Percentiles rank a stretch among this genome's conserved stretches.
Evolutionary conservation across 352 stramenopile species (phyloP).

Genomic region (Poterioochromonas sp.): DNA sequence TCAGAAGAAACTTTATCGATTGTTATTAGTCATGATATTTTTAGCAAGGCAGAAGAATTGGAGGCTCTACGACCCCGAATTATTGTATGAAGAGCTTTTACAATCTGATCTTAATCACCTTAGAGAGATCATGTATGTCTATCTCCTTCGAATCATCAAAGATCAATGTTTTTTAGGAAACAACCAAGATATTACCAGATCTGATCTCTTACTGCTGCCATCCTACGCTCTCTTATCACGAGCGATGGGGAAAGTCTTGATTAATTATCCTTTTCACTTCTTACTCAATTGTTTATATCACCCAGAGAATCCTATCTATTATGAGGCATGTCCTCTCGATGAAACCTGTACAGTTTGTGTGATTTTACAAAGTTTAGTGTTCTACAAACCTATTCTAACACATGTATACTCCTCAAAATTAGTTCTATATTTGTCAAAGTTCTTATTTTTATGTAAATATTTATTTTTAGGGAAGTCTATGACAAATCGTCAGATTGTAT

Average conservation of each 20-base stretch:
- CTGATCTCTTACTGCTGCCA: neutral
- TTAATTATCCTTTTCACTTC: neutral
- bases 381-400: neutral
- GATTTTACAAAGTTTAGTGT: neutral
- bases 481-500: neutral
- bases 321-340: slow-evolving; percentile 16
- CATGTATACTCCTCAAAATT: neutral
- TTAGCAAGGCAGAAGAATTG: no score
- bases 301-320: slow-evolving; percentile 11
- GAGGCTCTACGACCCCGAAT: neutral
- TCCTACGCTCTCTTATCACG: neutral
- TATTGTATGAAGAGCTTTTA: no score
- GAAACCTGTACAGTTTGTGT: neutral
- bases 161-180: neutral
- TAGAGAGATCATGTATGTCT: neutral
- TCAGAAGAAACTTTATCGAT: no score
- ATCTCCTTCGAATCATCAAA: neutral
- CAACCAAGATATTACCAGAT: slow-evolving; percentile 4
- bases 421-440: slow-evolving; percentile 21
- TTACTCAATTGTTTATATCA: neutral
- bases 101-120: no score
- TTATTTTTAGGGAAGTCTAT: slow-evolving; percentile 28
- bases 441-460: slow-evolving; percentile 20
- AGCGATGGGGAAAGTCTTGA: neutral
- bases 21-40: no score